Evolutionary conservation across 1,284 basidiomycete species (phyloP).

Genomic region (Austroboletus rostrupii): DNA sequence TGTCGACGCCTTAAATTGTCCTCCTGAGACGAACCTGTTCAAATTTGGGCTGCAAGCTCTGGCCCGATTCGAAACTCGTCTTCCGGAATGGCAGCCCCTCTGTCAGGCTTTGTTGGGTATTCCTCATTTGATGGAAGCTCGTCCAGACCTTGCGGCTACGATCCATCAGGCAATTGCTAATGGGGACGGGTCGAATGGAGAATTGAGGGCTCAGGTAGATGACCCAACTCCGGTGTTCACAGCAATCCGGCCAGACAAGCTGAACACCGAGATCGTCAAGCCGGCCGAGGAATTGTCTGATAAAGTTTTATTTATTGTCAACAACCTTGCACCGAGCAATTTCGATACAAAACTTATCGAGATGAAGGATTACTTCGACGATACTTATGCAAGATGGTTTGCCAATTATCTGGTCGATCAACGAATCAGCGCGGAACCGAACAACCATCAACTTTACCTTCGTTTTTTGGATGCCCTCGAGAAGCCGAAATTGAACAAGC

Average conservation of each 20-base stretch:
- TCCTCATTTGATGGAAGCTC: slow-evolving; percentile 81
- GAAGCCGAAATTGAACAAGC: slow-evolving; percentile 60
- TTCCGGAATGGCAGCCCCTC: slow-evolving; percentile 92
- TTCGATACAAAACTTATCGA: slow-evolving; percentile 85
- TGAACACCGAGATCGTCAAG: slow-evolving; percentile 58
- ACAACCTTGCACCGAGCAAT: slow-evolving; percentile 94
- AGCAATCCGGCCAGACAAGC: slow-evolving; percentile 64
- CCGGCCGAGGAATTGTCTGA: slow-evolving; percentile 91
- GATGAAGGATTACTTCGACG: slow-evolving; percentile 78
- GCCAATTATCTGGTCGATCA: slow-evolving; percentile 97
- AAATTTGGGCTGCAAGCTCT: slow-evolving; percentile 95
- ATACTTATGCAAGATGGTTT: slow-evolving; percentile 89
- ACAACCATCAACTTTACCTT: slow-evolving; percentile 95
- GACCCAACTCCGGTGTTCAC: slow-evolving; percentile 63
- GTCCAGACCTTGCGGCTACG: slow-evolving; percentile 78
- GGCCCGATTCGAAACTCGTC: slow-evolving; percentile 80
- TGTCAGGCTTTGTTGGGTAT: slow-evolving; percentile 89
- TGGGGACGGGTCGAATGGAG: slow-evolving; percentile 41
- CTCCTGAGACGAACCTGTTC: slow-evolving; percentile 91
- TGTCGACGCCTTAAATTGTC: slow-evolving; percentile 87
- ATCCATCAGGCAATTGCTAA: slow-evolving; percentile 70
- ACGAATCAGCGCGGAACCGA: slow-evolving; percentile 93
- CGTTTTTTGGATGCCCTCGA: slow-evolving; percentile 87
- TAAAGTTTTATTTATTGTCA: slow-evolving; percentile 96
- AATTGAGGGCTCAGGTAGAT: slow-evolving; percentile 34